Evolutionary conservation across 352 stramenopile genomes (phyloP), one percentile per base, ranked within the genome.

Genomic region (Globisporangium recalcitrans): DNA sequence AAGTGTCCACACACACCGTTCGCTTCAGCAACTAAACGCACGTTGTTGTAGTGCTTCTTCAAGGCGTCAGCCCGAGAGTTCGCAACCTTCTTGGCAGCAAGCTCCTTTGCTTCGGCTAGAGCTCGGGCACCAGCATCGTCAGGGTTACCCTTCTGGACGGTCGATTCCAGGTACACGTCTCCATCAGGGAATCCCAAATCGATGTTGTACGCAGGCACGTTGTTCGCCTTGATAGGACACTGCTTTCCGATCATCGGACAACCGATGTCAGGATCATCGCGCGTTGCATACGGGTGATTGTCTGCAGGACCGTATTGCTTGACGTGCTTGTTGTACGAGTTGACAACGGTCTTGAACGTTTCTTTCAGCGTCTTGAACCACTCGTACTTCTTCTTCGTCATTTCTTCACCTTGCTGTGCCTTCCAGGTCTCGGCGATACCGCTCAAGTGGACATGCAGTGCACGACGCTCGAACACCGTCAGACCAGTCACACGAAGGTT

Each of bases 281-380:
- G 86, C 11, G 86, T 93, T 44, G 85, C 82, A 62, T 96, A 96
- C 40, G 78, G 83, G 65, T 97, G 91, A 42, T 93, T 94, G 63
- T 91, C 88, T 1, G 77, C 80, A 21, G 88, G 89, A 58, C 91
- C 91, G 64, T 97, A 97, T 68, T 97, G 85, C 38, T 80, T 75
- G 22, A 97, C 88, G 73, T 97, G 91, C 22, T 84, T 78, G 67
- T 97, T 88, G 68, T 96, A 97, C 24, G 88, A 88, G 32, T 93
- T 91, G 38, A 97, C 77, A 58, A 96, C 89, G 3, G 85, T 91
- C 72, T 97, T 97, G 74, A 97, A 97, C 27, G 91, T 97, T 52
- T 96, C 78, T 61, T 95, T 97, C 24, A 97, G 79, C 36, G 87
- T 88, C 68, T 97, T 94, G 69, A 95, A 97, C 87, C 88, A 97